phyloP scores from a whole-genome alignment of 176 grass and related monocot genomes.

The Oryza glumipatula region DNA sequence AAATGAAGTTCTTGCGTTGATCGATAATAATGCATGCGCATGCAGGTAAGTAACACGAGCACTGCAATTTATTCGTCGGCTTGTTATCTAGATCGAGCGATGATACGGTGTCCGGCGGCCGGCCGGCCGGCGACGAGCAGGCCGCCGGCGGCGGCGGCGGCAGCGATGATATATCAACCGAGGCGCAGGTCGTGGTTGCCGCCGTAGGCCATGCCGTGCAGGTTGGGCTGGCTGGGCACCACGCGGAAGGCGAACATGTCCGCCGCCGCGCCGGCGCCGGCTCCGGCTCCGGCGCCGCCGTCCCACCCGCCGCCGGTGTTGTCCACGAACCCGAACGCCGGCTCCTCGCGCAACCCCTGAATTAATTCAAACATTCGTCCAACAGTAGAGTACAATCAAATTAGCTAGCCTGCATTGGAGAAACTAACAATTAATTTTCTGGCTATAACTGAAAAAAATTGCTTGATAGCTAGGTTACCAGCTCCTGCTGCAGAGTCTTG shows the following conservation, averaged over 20 bases:
- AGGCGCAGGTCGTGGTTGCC: constrained; percentile 81
- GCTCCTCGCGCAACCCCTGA: constrained; percentile 81
- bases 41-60: too few species aligned
- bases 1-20: too few species aligned
- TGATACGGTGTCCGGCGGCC: too few species aligned
- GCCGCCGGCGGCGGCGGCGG: too few species aligned
- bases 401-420: not conserved
- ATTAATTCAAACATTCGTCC: not conserved
- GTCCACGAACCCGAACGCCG: constrained; percentile 75
- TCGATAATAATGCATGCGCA: too few species aligned
- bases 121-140: too few species aligned
- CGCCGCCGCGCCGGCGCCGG: not conserved
- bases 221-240: constrained; percentile 85
- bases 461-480: constrained; percentile 28
- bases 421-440: not conserved
- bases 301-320: constrained; percentile 49
- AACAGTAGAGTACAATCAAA: not conserved
- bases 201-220: constrained; percentile 82
- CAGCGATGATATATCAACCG: constrained; percentile 37
- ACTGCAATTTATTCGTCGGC: too few species aligned
- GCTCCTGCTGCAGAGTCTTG: constrained; percentile 74
- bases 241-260: constrained; percentile 92
- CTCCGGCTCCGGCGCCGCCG: constrained; percentile 35
- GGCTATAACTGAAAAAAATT: not conserved
- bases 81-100: too few species aligned